Evolutionary conservation across 2,329 filamentous ascomycete species (phyloP), one percentile per base, ranked within the genome.

Genomic region (Pseudogymnoascus sp.): DNA sequence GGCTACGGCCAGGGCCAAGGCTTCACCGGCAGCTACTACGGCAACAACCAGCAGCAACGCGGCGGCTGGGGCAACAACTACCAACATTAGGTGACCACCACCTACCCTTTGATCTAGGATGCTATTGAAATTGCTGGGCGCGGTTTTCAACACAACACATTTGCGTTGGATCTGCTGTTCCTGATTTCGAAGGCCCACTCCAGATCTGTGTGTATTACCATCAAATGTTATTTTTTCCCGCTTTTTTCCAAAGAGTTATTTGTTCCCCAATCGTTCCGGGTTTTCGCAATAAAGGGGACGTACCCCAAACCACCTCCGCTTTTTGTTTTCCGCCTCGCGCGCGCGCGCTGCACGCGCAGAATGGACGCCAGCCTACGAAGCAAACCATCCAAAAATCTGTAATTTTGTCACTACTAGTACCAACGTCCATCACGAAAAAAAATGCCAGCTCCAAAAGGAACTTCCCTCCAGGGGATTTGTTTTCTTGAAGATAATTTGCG

Each of bases 31-130:
- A 66, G 67, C 62, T 72, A 76, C 62, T 72, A 73, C 61, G 70
- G 71, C 55, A 76, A 74, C 55, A 75, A 75, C 63, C 70, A 72
- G 60, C 64, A 65, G 42, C 75, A 77, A 62, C 76, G 78, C 55
- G 78, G 78, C 64, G 78, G 78, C 62, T 81, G 78, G 78, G 77
- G 78, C 67, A 74, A 73, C 67, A 80, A 79, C 71, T 80, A 80
- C 64, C 69, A 69, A 69, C 69, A 73, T 64, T 72, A 72, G 71
- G 55, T 69, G 60, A 23, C n/a, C 60, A 60, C 30, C 25, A 52
- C 39, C 59, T 59, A 16, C 25, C 25, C 19, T 59, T 59, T 22
- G 55, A 59, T 59, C 30, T 59, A 59, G 55, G 36, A 59, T 16
- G 36, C 23, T 16, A 58, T 23, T 49, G 45, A 61, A 52, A 11